These are phyloP conservation scores for Pythium utonaiense DNA, from an alignment of 352 stramenopile species.

Conservation along the genomic window DNA sequence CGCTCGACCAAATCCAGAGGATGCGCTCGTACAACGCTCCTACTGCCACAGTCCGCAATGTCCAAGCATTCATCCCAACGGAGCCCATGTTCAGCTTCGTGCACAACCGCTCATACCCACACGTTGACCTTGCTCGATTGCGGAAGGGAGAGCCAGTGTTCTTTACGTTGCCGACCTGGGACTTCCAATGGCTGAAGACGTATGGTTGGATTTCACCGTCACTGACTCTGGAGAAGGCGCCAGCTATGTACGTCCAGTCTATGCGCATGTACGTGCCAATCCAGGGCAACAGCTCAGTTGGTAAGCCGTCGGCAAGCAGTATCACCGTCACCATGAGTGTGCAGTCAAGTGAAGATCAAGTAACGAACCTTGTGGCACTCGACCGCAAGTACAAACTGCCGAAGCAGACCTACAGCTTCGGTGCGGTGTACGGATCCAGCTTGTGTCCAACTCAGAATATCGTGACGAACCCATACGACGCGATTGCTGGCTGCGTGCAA, in stretches of 20 bases:
- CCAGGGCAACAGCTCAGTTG: not conserved
- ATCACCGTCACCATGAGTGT: not conserved
- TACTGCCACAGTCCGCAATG: not conserved
- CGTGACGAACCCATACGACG: slow-evolving; percentile 4
- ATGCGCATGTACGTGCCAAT: not conserved
- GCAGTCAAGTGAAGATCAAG: not conserved
- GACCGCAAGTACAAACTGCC: not conserved
- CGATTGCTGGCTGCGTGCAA: slow-evolving; percentile 1
- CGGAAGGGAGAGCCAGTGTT: not conserved
- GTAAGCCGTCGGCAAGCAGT: not conserved
- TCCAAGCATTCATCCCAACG: slow-evolving; percentile 5
- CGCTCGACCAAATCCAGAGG: slow-evolving; percentile 1
- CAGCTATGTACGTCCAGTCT: slow-evolving; percentile 6
- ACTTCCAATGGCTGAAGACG: slow-evolving; percentile 11
- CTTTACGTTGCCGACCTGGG: slow-evolving; percentile 7
- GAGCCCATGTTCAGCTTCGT: not conserved
- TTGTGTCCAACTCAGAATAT: not conserved
- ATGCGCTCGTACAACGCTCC: slow-evolving; percentile 10
- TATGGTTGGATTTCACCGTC: slow-evolving; percentile 1
- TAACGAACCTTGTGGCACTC: not conserved
- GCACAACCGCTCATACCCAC: not conserved
- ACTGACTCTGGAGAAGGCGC: not conserved
- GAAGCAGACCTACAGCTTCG: not conserved
- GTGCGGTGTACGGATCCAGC: not conserved
- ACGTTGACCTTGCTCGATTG: slow-evolving; percentile 4